Percentiles rank a stretch among this genome's conserved stretches.
Conservation (phyloP, 768 basidiomycete species). For the Mycena galopus region DNA sequence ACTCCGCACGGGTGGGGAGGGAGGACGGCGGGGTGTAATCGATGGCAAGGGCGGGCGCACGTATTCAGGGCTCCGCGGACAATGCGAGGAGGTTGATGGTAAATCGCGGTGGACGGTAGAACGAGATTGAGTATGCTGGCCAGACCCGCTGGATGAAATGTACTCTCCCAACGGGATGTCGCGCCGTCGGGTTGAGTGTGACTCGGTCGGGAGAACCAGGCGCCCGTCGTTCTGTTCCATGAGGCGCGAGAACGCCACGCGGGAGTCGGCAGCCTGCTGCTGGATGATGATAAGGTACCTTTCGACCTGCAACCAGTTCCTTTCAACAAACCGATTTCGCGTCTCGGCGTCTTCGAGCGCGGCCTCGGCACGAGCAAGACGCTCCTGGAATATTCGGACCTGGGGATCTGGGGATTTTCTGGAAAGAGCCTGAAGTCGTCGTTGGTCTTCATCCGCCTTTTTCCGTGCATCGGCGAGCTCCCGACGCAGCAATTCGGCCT, state of each 20-base stretch:
- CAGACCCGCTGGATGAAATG: background rate
- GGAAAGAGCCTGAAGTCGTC: constrained; percentile 24
- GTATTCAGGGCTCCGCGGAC: constrained; percentile 1
- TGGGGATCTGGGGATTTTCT: constrained; percentile 10
- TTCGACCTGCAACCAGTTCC: constrained; percentile 32
- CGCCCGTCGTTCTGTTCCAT: constrained; percentile 17
- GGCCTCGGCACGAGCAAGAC: constrained; percentile 29
- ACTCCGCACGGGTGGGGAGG: background rate
- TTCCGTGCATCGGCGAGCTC: constrained; percentile 27
- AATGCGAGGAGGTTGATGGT: background rate
- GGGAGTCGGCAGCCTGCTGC: constrained; percentile 29
- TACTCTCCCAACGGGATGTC: background rate
- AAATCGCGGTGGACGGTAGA: background rate
- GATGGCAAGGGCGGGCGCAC: background rate
- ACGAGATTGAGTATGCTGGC: background rate
- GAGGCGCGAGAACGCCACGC: constrained; percentile 29
- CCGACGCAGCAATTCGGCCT: constrained; percentile 25
- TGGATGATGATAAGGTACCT: constrained; percentile 21
- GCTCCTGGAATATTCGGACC: constrained; percentile 20
- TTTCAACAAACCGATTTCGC: constrained; percentile 24
- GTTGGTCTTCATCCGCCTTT: constrained; percentile 30
- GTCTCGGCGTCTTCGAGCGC: constrained; percentile 31
- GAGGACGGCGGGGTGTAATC: constrained; percentile 1
- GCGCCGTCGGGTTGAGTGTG: background rate
- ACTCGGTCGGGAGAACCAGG: background rate